Conservation (phyloP, 257 asterid species). For the Solanum ossicruentum region DNA sequence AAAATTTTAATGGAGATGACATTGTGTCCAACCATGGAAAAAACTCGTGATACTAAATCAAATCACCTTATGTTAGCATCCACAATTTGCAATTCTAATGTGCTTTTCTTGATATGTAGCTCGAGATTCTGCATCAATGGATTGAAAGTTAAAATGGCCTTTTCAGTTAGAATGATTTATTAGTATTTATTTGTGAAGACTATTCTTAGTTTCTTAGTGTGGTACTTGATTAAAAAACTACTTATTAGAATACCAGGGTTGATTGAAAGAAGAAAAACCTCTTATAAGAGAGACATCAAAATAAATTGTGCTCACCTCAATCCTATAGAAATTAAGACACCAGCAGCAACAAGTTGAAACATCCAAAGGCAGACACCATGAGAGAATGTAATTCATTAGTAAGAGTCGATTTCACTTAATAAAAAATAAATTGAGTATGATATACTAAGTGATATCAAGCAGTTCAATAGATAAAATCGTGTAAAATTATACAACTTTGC, state of each 20-base stretch:
- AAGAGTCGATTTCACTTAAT: neutral
- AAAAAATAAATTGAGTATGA: neutral
- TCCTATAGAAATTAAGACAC: neutral
- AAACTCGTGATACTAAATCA: neutral
- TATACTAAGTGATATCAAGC: neutral
- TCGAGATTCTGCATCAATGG: conserved; percentile 31
- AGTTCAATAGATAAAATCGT: neutral
- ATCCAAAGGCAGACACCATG: neutral
- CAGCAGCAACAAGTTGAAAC: neutral
- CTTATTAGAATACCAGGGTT: neutral
- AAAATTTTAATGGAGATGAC: neutral
- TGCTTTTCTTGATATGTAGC: conserved; percentile 31
- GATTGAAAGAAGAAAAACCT: neutral
- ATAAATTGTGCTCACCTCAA: neutral
- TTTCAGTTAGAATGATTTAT: neutral
- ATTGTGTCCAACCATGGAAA: neutral
- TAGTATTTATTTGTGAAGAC: neutral
- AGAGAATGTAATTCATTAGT: neutral
- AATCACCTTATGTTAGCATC: conserved; percentile 43
- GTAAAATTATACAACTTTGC: neutral
- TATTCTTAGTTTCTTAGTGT: neutral
- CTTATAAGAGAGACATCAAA: neutral
- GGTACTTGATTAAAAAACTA: neutral
- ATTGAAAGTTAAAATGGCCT: neutral
- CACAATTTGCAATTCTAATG: conserved; percentile 24